Percentiles rank a stretch among this genome's conserved stretches.
Conservation (phyloP, 2,329 filamentous ascomycete genomes). For the Cryphonectria japonica region DNA sequence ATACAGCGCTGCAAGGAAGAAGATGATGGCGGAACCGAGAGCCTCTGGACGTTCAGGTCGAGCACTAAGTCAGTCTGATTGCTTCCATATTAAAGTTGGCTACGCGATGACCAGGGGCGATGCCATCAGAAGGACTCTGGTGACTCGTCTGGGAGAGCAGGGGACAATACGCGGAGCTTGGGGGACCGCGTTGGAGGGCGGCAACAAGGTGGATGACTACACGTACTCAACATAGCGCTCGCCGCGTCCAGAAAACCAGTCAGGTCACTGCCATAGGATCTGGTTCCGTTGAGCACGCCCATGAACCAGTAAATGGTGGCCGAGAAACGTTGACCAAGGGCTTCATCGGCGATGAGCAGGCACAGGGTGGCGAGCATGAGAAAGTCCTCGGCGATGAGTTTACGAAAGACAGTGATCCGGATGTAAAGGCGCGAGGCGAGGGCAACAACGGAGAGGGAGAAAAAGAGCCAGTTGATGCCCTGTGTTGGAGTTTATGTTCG, state of each 20-base stretch:
- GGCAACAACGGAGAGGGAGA: constrained; percentile 22
- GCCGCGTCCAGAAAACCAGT: constrained; percentile 9
- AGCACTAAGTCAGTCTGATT: not conserved
- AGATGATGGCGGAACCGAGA: constrained; percentile 24
- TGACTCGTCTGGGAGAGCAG: not conserved
- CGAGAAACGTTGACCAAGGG: constrained; percentile 19
- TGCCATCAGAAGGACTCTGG: not conserved
- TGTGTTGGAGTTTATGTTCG: not conserved
- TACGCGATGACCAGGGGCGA: not conserved
- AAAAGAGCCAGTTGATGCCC: constrained; percentile 29
- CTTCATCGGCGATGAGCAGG: constrained; percentile 22
- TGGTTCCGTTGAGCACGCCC: constrained; percentile 16
- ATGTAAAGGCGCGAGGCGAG: constrained; percentile 26
- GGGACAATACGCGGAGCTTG: too few relatives aligned
- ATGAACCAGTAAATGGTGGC: constrained; percentile 26
- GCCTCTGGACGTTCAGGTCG: constrained; percentile 6
- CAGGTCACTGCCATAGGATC: not conserved
- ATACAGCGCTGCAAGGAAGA: constrained; percentile 25
- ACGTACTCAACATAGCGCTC: constrained; percentile 26
- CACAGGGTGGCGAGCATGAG: constrained; percentile 27
- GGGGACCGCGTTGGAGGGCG: not conserved
- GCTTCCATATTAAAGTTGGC: not conserved
- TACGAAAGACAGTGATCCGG: constrained; percentile 24
- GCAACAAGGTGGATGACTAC: not conserved
- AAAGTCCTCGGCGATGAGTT: constrained; percentile 25